A percentile compares a stretch with the other conserved stretches of the same genome.
phyloP scores from a whole-genome alignment of 2,329 filamentous ascomycete genomes.

The Pseudocercospora macadamiae region DNA sequence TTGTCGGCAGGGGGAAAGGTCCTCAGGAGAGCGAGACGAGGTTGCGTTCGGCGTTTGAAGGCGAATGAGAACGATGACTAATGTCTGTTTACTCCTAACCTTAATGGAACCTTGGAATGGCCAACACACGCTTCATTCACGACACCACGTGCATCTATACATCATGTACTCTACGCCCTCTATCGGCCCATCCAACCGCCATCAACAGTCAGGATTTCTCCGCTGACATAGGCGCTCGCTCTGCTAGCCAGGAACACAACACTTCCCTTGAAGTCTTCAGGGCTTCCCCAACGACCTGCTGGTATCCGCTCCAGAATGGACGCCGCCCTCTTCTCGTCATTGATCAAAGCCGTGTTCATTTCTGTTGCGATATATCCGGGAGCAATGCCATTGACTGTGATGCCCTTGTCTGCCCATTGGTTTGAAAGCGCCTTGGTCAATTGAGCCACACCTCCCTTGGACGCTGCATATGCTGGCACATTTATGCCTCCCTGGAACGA shows the following conservation, averaged over 20 bases:
- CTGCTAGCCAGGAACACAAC: conserved; percentile 75
- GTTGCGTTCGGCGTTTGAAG: neutral
- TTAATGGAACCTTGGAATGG: no score
- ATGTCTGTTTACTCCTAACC: no score
- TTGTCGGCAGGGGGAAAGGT: no score
- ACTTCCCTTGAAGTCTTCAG: conserved; percentile 86
- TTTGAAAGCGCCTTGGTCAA: conserved; percentile 84
- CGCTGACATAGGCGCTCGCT: conserved; percentile 80
- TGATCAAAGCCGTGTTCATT: conserved; percentile 84
- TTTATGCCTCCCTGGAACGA: conserved; percentile 86
- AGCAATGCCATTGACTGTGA: conserved; percentile 86
- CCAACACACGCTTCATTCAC: neutral
- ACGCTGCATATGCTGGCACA: conserved; percentile 83
- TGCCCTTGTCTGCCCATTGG: conserved; percentile 78
- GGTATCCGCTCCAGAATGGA: conserved; percentile 82
- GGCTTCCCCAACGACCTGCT: conserved; percentile 77
- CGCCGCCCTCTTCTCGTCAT: conserved; percentile 68
- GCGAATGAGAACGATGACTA: neutral
- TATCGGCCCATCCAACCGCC: conserved; percentile 89
- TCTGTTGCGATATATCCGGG: conserved; percentile 92
- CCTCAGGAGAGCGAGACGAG: no score
- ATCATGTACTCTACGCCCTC: neutral
- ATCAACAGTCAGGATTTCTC: conserved; percentile 81
- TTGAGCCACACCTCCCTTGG: conserved; percentile 83
- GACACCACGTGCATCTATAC: neutral